A percentile compares a stretch with the other conserved stretches of the same genome.
Evolutionary conservation across 2,329 filamentous ascomycete genomes (phyloP).

Genomic region (Dryadomyces quercivorus): DNA sequence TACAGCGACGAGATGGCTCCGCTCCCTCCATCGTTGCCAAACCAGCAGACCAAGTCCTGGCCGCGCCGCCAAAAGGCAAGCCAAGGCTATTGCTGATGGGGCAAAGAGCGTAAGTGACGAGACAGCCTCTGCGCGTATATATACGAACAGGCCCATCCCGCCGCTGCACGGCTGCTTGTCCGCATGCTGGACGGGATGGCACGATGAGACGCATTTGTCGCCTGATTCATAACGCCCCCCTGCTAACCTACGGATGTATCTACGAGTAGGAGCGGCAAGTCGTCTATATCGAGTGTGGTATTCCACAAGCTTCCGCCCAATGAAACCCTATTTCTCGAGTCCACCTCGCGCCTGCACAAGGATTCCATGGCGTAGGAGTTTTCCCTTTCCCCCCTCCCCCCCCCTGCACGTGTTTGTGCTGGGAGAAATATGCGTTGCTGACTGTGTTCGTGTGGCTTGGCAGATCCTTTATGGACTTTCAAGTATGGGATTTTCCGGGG

Average conservation of each 20-base stretch:
- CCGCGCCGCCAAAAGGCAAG: constrained; percentile 49
- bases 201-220: not conserved
- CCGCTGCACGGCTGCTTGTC: not conserved
- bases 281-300: constrained; percentile 96
- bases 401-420: not conserved
- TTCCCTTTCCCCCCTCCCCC: not conserved
- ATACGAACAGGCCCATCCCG: not conserved
- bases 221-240: constrained; percentile 3
- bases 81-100: constrained; percentile 90
- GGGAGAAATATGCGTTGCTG: no score
- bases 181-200: not conserved
- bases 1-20: constrained; percentile 33
- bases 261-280: constrained; percentile 74
- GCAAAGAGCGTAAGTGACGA: constrained; percentile 60
- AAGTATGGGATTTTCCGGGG: constrained; percentile 95
- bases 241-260: not conserved
- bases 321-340: constrained; percentile 91
- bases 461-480: constrained; percentile 98
- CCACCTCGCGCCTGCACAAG: constrained; percentile 87
- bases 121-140: no score
- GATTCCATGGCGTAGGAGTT: constrained; percentile 78
- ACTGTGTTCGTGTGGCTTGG: not conserved
- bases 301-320: constrained; percentile 96
- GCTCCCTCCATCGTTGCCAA: constrained; percentile 15
- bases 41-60: constrained; percentile 29